Evolutionary conservation across 164 flowering plant species (phyloP).

Genomic region (Umbellularia californica): DNA sequence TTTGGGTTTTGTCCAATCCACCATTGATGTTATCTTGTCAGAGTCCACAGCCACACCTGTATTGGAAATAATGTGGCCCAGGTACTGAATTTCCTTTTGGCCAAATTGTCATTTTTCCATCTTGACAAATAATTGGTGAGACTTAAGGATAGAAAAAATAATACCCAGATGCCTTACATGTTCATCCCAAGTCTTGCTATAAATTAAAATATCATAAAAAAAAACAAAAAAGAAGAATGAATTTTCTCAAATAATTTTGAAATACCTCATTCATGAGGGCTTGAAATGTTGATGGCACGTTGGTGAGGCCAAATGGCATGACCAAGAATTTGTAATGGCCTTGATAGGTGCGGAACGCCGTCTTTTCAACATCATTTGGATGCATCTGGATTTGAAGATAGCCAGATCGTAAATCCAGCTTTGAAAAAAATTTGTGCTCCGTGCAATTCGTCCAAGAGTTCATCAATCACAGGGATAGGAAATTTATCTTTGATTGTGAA

Average conservation of each 20-base stretch:
- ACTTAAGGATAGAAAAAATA: too few species aligned
- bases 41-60: too few species aligned
- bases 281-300: background rate
- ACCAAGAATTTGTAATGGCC: background rate
- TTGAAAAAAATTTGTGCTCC: background rate
- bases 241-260: background rate
- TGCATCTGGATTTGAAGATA: background rate
- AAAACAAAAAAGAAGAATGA: background rate
- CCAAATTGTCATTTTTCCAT: background rate
- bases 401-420: background rate
- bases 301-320: background rate
- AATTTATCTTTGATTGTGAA: background rate
- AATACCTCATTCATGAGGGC: background rate
- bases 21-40: background rate
- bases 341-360: background rate
- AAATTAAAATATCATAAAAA: background rate
- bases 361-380: background rate
- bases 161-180: background rate
- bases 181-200: background rate
- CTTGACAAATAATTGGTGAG: background rate
- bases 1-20: background rate
- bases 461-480: background rate
- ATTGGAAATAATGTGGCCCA: background rate
- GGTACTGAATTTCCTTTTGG: background rate
- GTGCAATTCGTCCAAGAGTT: background rate